Base-by-base conservation (phyloP, 192 early-diverging fungal genomes). In the Tieghemiomyces parasiticus region DNA sequence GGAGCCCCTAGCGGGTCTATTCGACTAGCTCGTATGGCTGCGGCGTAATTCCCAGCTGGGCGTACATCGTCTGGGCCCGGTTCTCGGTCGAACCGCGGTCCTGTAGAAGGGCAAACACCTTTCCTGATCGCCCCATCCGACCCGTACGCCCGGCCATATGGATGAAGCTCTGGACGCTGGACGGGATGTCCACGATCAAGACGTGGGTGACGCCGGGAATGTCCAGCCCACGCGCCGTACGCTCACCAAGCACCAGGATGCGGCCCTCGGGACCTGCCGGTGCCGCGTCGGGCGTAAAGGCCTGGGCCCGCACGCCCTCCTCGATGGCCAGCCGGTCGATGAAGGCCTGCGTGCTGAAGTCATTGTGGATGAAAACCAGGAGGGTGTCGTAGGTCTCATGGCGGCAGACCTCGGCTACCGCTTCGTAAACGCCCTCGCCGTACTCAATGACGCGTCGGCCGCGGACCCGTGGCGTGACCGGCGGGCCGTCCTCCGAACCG, bases 101-200 rank as follows among this genome's bases (percentile, higher is more conserved):
- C 28, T 19, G n/a, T 20, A 60, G 26, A 28, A 60, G n/a, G 3
- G 59, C 46, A 34, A 60, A 33, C 22, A 49, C 59, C n/a, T 60
- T 60, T 9, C 60, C 60, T 0, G 48, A 0, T 13, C 75, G 69
- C 0, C 87, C 90, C 66, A 88, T 83, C 25, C 93, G 66, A 8
- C 89, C 90, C 0, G 87, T 82, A 20, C 93, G 71, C 24, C 93
- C 91, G 0, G 90, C 84, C 84, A 93, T 86, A 59, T 97, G 93
- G 12, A 88, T 60, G 65, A 92, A 97, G 52, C 80, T 82, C 6
- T 77, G 70, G 25, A 76, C 66, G 0, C 74, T 76, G 14, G 78
- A 74, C 3, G 90, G 88, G 9, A 81, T 61, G n/a, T 87, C 90
- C 2, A 93, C 68, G 58, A 97, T 83, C 32, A 89, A 82, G 4